Evolutionary conservation across 306 rosid genomes (phyloP).

Genomic region (Fagus crenata): DNA sequence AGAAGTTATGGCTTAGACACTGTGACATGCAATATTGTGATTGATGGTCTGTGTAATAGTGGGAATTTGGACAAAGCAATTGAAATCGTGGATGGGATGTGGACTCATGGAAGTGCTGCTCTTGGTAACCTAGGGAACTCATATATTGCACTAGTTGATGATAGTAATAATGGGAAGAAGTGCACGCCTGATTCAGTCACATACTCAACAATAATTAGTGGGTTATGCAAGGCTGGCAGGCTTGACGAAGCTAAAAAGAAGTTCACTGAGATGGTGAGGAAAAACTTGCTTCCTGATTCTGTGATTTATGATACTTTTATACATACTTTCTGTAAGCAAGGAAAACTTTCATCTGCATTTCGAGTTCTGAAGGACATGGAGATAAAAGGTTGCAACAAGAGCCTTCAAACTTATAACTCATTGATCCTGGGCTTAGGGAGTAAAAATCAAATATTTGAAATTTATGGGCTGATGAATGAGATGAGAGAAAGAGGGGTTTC

Average conservation of each 20-base stretch:
- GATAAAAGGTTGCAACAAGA: slow-evolving; percentile 88
- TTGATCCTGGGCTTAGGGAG: slow-evolving; percentile 72
- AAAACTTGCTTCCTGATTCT: slow-evolving; percentile 72
- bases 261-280: slow-evolving; percentile 79
- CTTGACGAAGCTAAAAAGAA: slow-evolving; percentile 85
- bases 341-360: slow-evolving; percentile 85
- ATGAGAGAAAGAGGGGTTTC: slow-evolving; percentile 77
- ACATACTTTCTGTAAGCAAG: slow-evolving; percentile 68
- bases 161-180: slow-evolving; percentile 48
- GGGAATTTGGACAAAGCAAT: slow-evolving; percentile 84
- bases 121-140: slow-evolving; percentile 59
- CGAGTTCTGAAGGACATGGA: slow-evolving; percentile 94
- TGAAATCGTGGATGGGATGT: slow-evolving; percentile 77
- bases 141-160: slow-evolving; percentile 56
- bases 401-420: slow-evolving; percentile 85
- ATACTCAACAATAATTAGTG: slow-evolving; percentile 70
- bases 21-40: slow-evolving; percentile 80
- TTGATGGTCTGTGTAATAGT: slow-evolving; percentile 75
- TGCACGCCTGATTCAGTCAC: slow-evolving; percentile 74
- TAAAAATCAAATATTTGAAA: slow-evolving; percentile 79
- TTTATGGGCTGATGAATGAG: slow-evolving; percentile 88
- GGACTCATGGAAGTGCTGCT: slow-evolving; percentile 73
- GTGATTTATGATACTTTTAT: slow-evolving; percentile 65
- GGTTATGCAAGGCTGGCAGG: slow-evolving; percentile 79
- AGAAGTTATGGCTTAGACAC: slow-evolving; percentile 65